A percentile compares a stretch with the other conserved stretches of the same genome.
Evolutionary conservation across 2,329 filamentous ascomycete species (phyloP).

Genomic region (Xylariaceae sp.): DNA sequence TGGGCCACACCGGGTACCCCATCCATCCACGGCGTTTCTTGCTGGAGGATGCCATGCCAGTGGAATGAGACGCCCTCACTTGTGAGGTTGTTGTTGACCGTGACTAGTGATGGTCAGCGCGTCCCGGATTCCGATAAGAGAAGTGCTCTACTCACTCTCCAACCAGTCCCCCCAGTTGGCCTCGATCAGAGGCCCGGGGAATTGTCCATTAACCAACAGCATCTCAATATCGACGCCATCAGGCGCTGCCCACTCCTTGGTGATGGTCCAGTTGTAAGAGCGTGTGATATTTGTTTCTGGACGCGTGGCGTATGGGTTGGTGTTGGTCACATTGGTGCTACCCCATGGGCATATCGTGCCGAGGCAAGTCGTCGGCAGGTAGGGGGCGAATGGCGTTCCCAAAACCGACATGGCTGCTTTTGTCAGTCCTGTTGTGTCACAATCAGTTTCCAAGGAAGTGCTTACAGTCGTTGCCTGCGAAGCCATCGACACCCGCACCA

Average conservation of each 20-base stretch:
- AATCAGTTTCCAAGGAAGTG: background rate
- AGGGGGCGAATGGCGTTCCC: constrained; percentile 1
- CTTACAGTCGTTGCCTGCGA: constrained; percentile 1
- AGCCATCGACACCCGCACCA: background rate
- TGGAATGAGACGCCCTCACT: constrained; percentile 14
- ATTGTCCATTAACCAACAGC: constrained; percentile 43
- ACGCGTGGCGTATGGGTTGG: constrained; percentile 1
- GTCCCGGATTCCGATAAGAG: background rate
- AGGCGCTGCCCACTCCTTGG: constrained; percentile 31
- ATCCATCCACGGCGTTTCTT: constrained; percentile 13
- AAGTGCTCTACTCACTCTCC: constrained; percentile 21
- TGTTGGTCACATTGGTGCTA: background rate
- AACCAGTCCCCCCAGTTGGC: constrained; percentile 34
- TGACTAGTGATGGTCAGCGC: constrained; percentile 27
- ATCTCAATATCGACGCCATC: constrained; percentile 38
- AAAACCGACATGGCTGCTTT: constrained; percentile 1
- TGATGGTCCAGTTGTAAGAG: constrained; percentile 22
- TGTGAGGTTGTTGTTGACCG: constrained; percentile 51
- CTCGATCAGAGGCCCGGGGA: constrained; percentile 44
- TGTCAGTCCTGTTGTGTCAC: background rate
- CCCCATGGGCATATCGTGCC: constrained; percentile 2
- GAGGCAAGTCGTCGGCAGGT: constrained; percentile 1
- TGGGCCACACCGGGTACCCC: constrained; percentile 16
- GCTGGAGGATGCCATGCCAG: constrained; percentile 13
- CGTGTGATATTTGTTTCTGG: constrained; percentile 8